Base-by-base conservation (phyloP, 306 rosid genomes). In the Trifolium pratense region DNA sequence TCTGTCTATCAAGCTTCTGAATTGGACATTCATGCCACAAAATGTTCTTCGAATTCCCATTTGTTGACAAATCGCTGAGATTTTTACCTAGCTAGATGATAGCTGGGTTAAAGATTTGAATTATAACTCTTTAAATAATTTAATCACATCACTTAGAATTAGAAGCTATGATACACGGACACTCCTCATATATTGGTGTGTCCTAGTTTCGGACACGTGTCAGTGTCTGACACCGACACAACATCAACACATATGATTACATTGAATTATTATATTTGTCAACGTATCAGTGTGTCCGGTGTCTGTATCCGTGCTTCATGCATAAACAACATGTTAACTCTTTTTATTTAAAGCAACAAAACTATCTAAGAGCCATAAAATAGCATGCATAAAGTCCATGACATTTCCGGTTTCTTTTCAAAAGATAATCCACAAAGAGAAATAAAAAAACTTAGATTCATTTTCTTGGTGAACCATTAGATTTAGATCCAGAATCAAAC, bases 21-120 rank as follows among this genome's bases (percentile, higher is more conserved):
- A 93, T 77, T 2, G 92, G 75, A 69, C 89, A 34, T 56, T 85
- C 87, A 76, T 91, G 98, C 98, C 97, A 93, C 65, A 82, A 76
- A 40, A 93, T 84, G 84, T 93, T 91, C 26, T 86, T 83, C 5
- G 98, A 88, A 48, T 86, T 87, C 86, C 87, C 90, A 37, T 68
- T 75, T 37, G 80, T 80, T 17, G 90, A 73, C 83, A 83, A 64
- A 31, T 68, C 81, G 48, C 23, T 43, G 61, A 72, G 23, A 69
- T 57, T 85, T 48, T 81, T 75, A 70, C 90, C 98, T 90, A 68
- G 67, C 81, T 70, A 84, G 74, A 83, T 71, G 59, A 72, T 37
- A 83, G 60, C 51, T 64, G 45, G 40, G 60, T 74, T 34, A 69
- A 25, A 77, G 13, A 84, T 83, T 75, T 87, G 84, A 82, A 48